Percentiles rank a stretch among this genome's conserved stretches.
phyloP scores from a whole-genome alignment of 352 stramenopile species.

The Globisporangium perplexum region DNA sequence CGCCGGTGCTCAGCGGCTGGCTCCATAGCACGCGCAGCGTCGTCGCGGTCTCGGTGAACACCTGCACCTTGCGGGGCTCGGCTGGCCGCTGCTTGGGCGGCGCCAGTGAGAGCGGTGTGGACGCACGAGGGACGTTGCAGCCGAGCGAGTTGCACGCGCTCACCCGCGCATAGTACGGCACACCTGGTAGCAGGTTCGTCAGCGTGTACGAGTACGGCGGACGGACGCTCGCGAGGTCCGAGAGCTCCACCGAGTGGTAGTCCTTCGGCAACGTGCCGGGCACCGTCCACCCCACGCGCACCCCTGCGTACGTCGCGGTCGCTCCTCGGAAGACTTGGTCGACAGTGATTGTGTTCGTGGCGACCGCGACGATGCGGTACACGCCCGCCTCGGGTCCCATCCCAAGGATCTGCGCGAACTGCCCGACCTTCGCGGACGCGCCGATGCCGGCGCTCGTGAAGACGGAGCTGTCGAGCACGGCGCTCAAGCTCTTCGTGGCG shows the following conservation, averaged over 20 bases:
- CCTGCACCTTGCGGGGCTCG: conserved; percentile 64
- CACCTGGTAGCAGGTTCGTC: conserved; percentile 58
- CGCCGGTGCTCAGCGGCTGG: conserved; percentile 89
- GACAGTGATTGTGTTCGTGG: conserved; percentile 49
- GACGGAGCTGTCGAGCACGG: conserved; percentile 20
- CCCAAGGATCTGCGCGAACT: conserved; percentile 47
- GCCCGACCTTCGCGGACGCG: conserved; percentile 30
- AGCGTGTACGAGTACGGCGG: conserved; percentile 47
- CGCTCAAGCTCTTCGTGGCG: conserved; percentile 21
- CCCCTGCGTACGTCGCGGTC: conserved; percentile 26
- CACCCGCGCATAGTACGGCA: conserved; percentile 83
- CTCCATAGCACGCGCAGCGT: conserved; percentile 86
- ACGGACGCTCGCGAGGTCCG: background rate
- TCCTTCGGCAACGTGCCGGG: conserved; percentile 42
- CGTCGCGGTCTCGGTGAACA: conserved; percentile 65
- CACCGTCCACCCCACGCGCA: conserved; percentile 55
- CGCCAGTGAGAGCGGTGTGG: conserved; percentile 67
- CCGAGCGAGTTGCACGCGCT: conserved; percentile 89
- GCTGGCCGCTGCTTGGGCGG: conserved; percentile 86
- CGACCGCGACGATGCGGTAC: conserved; percentile 39
- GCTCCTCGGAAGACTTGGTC: conserved; percentile 31
- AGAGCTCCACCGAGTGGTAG: conserved; percentile 42
- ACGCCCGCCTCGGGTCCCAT: conserved; percentile 27
- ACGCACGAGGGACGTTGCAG: conserved; percentile 76
- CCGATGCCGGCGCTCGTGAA: conserved; percentile 37